Evolutionary conservation across 805 yeast genomes (phyloP), one percentile per base, ranked within the genome.

Genomic region (Spathaspora arborariae): DNA sequence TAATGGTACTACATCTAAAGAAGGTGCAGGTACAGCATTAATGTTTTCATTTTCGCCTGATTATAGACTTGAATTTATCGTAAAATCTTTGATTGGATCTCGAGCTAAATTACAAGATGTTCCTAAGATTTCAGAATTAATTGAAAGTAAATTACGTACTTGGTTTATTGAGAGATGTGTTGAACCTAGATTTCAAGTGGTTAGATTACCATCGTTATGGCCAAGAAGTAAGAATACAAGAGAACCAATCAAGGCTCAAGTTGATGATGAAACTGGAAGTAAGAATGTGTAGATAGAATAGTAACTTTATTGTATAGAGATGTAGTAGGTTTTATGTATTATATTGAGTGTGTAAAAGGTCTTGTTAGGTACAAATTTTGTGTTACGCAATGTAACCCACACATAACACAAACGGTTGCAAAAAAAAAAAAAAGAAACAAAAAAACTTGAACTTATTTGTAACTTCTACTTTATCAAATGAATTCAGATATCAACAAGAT

Each of bases 101-200:
- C 76, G 96, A 41, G 88, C 98, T 0, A 86, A 92, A 60, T 72
- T 94, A 21, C 96, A 91, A 64, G 89, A 94, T 57, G 87, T 94
- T 13, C 99, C 99, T 6, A 90, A 94, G 58, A 81, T 94, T 34
- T 81, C 96, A 8, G 83, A 88, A 48, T 69, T 94, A 37, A 82
- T 94, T 36, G 98, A 94, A 60, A 81, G 80, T 48, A 84, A 84
- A 50, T 75, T 94, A 35, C 76, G 94, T 51, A 82, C 82, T 46
- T 90, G 97, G 96, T 91, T 94, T 59, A 82, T 84, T 15, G 97
- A 92, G 56, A 74, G 97, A 51, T 89, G 96, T 60, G 94, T 94
- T 10, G 95, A 89, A 54, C 99, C 99, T 1, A 76, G 96, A 55
- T 92, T 85, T 57, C 96, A 91, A 62, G 85, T 88, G 42, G 81